Evolutionary conservation across 1,284 basidiomycete genomes (phyloP).

Genomic region (Sporisorium reilianum): DNA sequence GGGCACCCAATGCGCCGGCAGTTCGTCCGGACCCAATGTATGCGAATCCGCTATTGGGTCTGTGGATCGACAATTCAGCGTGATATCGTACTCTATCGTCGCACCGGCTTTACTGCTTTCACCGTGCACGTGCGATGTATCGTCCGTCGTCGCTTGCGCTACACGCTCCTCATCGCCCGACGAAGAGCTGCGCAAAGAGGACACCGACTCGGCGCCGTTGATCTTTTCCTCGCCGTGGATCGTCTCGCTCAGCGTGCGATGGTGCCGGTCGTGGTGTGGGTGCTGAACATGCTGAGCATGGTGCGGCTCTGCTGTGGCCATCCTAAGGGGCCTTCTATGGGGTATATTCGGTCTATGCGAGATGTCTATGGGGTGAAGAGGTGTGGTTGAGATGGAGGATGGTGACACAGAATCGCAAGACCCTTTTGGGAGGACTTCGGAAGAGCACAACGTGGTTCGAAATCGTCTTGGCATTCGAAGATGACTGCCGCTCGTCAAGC

Average conservation of each 20-base stretch:
- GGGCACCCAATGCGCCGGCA: slow-evolving; percentile 44
- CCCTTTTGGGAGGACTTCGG: neutral
- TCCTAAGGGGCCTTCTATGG: neutral
- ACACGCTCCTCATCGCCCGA: slow-evolving; percentile 2
- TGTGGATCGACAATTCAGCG: slow-evolving; percentile 17
- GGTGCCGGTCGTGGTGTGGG: slow-evolving; percentile 16
- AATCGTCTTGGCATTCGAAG: slow-evolving; percentile 10
- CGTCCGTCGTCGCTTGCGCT: neutral
- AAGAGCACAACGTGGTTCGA: neutral
- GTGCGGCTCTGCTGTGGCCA: slow-evolving; percentile 9
- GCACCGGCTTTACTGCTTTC: slow-evolving; percentile 6
- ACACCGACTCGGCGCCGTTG: slow-evolving; percentile 16
- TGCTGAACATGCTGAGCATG: slow-evolving; percentile 4
- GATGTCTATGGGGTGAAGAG: neutral
- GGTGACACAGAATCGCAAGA: neutral
- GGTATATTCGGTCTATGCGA: neutral
- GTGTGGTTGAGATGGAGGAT: neutral
- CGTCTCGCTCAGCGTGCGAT: slow-evolving; percentile 22
- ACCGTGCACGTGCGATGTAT: neutral
- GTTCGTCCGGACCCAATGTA: slow-evolving; percentile 13
- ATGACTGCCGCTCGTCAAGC: neutral
- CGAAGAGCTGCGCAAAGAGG: slow-evolving; percentile 24
- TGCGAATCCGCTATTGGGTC: slow-evolving; percentile 38
- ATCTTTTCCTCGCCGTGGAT: slow-evolving; percentile 6
- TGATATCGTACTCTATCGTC: slow-evolving; percentile 24